Evolutionary conservation across 192 early-diverging fungal genomes (phyloP).

Genomic region (Funneliformis geosporum): DNA sequence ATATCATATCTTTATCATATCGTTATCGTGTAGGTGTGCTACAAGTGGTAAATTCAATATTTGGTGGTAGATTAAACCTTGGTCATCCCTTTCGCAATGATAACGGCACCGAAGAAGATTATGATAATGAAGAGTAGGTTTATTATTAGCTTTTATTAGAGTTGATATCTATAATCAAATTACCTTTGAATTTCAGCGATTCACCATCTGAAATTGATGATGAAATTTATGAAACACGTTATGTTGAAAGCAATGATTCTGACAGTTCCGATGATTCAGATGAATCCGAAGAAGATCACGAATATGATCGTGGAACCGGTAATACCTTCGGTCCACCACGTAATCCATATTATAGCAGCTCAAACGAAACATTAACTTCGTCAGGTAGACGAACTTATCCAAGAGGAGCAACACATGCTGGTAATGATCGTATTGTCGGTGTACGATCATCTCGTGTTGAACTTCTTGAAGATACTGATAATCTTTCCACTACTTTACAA

Average conservation of each 20-base stretch:
- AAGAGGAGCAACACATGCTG: background rate
- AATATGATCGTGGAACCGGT: background rate
- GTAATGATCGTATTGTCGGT: background rate
- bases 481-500: background rate
- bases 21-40: background rate
- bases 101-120: conserved; percentile 13
- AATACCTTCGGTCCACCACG: background rate
- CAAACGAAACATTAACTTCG: background rate
- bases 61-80: conserved; percentile 21
- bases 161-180: background rate
- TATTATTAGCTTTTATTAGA: background rate
- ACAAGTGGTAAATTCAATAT: conserved; percentile 19
- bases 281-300: background rate
- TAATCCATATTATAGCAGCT: conserved; percentile 2
- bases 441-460: background rate
- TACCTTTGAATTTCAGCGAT: background rate
- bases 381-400: background rate
- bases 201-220: background rate
- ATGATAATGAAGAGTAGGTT: background rate
- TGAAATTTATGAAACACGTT: background rate
- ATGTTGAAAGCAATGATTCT: background rate
- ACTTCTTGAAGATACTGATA: background rate
- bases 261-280: conserved; percentile 11
- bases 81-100: conserved; percentile 25
- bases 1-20: background rate